Evolutionary conservation across 805 yeast species (phyloP), one percentile per base, ranked within the genome.

Genomic region (Yarrowia sp.): DNA sequence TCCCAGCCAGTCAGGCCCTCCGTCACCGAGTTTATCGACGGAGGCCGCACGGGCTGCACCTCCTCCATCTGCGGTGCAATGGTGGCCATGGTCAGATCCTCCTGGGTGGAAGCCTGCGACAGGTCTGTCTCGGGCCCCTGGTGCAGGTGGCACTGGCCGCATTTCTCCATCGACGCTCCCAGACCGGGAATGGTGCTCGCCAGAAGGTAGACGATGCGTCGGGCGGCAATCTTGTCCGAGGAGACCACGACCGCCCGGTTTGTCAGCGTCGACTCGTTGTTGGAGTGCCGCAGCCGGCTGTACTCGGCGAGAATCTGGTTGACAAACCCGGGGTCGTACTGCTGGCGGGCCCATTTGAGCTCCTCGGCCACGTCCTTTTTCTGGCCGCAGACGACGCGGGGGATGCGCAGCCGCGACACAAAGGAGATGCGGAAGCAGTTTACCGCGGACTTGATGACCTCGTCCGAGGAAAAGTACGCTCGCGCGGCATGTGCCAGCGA

Each of bases 341-440:
- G 68, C 42, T 36, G 63, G 15, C 50, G 47, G 6, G 49, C 63
- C 68, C 68, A 61, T 14, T 47, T 66, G 60, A 38, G 56, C 69
- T 66, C 66, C 38, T 36, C 55, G 24, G 53, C 36, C 43, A 61
- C 53, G 55, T 61, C 46, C 44, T 61, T 38, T n/a, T 38, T 36
- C 12, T 73, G 75, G 15, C 75, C 74, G 39, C 74, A 73, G 34
- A 73, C 49, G 24, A 73, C 72, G 24, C 74, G 65, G 9, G 75
- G 76, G 19, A 70, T 70, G 15, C 69, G 69, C 19, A 72, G 70
- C 15, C 69, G 69, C 4, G 68, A 58, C 19, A 66, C 63, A 49
- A 70, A 69, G 43, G 72, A 50, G 34, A 55, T 53, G 60, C 65
- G 69, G 68, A 72, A 70, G 19, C 44, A 68, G 42, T 69, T 67